These are phyloP conservation scores for Cylindrotheca fusiformis DNA, from an alignment of 108 stramenopile species.

Conservation along the genomic window DNA sequence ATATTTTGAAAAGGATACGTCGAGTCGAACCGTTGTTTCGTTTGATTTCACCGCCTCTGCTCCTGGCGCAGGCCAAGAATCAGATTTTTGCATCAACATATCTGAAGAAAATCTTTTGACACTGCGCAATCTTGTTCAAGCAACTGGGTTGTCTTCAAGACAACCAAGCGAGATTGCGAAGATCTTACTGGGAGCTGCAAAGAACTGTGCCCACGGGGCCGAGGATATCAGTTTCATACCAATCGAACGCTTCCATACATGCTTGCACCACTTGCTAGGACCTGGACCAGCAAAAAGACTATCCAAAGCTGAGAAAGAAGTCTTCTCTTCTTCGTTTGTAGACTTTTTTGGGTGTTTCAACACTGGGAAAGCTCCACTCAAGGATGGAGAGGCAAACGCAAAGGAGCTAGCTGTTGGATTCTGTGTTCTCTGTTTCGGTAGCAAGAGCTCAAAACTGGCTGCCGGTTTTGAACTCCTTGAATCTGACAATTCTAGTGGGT, in stretches of 20 bases:
- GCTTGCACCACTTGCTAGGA: conserved; percentile 29
- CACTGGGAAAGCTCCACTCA: conserved; percentile 29
- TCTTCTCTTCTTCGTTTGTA: conserved; percentile 62
- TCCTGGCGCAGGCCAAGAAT: conserved; percentile 22
- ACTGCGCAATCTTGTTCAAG: conserved; percentile 57
- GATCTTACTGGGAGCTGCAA: conserved; percentile 45
- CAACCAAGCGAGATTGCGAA: conserved; percentile 55
- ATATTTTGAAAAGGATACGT: conserved; percentile 29
- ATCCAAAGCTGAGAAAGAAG: conserved; percentile 38
- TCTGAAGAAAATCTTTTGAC: conserved; percentile 77
- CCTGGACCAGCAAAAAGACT: conserved; percentile 14
- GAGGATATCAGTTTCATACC: conserved; percentile 14
- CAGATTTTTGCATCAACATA: conserved; percentile 67
- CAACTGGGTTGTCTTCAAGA: conserved; percentile 54
- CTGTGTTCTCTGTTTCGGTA: conserved; percentile 81
- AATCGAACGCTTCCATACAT: conserved; percentile 29
- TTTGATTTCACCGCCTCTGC: conserved; percentile 71
- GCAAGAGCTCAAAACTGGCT: conserved; percentile 80
- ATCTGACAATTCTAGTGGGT: conserved; percentile 36
- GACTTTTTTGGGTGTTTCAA: conserved; percentile 77
- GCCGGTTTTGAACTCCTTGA: conserved; percentile 79
- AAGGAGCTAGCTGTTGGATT: conserved; percentile 82
- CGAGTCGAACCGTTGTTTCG: conserved; percentile 64
- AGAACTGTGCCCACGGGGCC: conserved; percentile 4
- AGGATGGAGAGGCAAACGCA: conserved; percentile 46